Evolutionary conservation across 805 yeast species (phyloP).

Genomic region (Suhomyces prunicola): DNA sequence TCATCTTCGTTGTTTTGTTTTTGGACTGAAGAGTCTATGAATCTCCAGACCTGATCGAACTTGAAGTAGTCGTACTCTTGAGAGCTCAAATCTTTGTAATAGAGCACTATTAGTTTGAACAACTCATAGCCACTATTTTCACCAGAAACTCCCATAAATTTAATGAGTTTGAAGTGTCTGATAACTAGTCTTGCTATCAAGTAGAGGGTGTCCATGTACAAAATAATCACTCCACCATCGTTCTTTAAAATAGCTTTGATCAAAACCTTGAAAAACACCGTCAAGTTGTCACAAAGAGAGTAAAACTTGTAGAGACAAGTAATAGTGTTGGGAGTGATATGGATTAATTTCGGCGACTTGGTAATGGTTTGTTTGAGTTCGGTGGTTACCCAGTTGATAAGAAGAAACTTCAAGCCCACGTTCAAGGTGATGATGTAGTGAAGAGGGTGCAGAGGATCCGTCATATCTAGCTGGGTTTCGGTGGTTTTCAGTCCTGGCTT

Average conservation of each 20-base stretch:
- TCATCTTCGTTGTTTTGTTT: conserved; percentile 14
- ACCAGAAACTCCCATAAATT: conserved; percentile 23
- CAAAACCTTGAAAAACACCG: conserved; percentile 39
- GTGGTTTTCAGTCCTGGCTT: conserved; percentile 2
- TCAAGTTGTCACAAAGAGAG: conserved; percentile 36
- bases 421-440: conserved; percentile 19
- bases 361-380: conserved; percentile 35
- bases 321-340: conserved; percentile 29
- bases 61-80: conserved; percentile 34
- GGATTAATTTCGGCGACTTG: conserved; percentile 34
- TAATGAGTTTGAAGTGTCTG: conserved; percentile 32
- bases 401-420: conserved; percentile 43
- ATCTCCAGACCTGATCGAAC: conserved; percentile 34
- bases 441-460: background rate
- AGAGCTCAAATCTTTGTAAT: conserved; percentile 31
- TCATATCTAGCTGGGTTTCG: background rate
- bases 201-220: conserved; percentile 41
- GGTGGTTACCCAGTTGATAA: conserved; percentile 48
- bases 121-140: conserved; percentile 26
- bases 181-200: conserved; percentile 30
- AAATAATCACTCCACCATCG: conserved; percentile 39
- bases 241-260: conserved; percentile 33
- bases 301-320: conserved; percentile 33
- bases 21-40: conserved; percentile 27
- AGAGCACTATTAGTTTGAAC: conserved; percentile 30